These are phyloP conservation scores for Aphanocladium album DNA, from an alignment of 2,329 filamentous ascomycete species.

Conservation along the genomic window DNA sequence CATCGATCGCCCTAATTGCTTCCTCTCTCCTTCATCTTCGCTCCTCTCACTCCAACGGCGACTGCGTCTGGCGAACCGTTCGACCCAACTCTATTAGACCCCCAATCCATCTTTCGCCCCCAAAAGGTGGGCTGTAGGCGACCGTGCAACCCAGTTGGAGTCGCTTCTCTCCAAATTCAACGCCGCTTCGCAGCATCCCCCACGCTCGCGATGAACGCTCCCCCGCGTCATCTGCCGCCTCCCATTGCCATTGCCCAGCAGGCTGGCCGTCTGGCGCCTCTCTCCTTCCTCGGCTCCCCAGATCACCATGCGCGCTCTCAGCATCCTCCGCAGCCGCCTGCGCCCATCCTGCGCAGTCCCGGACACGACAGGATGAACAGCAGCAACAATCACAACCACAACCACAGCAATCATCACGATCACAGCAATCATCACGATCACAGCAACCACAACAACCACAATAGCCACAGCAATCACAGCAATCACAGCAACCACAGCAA, in stretches of 20 bases:
- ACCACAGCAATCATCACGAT: neutral
- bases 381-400: neutral
- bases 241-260: slow-evolving; percentile 12
- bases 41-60: neutral
- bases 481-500: too few relatives aligned
- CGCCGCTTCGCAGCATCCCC: neutral
- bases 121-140: slow-evolving; percentile 8
- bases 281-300: slow-evolving; percentile 7
- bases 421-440: neutral
- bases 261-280: slow-evolving; percentile 10
- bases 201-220: slow-evolving; percentile 5
- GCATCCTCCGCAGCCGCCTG: slow-evolving; percentile 6
- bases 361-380: slow-evolving; percentile 5
- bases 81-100: neutral
- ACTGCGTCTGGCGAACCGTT: neutral
- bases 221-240: slow-evolving; percentile 11
- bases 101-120: neutral
- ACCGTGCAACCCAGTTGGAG: neutral
- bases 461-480: too few relatives aligned
- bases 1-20: neutral
- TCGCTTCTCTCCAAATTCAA: neutral
- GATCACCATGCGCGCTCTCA: slow-evolving; percentile 1
- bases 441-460: neutral
- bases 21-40: neutral
- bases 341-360: slow-evolving; percentile 2